phyloP scores from a whole-genome alignment of 2,329 filamentous ascomycete genomes.

The Alternaria gaisen region DNA sequence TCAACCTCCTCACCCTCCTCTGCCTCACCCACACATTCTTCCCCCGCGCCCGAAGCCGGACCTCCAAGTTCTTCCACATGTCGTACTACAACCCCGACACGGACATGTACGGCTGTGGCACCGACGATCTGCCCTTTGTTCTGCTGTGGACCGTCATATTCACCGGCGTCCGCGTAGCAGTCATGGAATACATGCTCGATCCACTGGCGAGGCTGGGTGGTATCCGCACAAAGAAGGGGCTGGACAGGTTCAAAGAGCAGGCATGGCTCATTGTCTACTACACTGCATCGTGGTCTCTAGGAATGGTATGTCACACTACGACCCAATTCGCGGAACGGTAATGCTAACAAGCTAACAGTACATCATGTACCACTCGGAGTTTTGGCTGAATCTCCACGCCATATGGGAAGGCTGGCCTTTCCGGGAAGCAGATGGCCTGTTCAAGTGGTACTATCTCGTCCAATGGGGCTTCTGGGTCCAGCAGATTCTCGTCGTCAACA shows the following conservation, averaged over 20 bases:
- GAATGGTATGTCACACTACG: constrained; percentile 69
- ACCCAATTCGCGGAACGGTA: neutral
- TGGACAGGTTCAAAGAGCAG: constrained; percentile 90
- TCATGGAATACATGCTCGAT: constrained; percentile 86
- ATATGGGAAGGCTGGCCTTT: constrained; percentile 88
- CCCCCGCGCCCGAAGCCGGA: constrained; percentile 78
- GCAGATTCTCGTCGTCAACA: constrained; percentile 91
- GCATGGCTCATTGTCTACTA: constrained; percentile 91
- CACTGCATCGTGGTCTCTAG: constrained; percentile 79
- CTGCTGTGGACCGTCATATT: constrained; percentile 82
- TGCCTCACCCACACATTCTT: constrained; percentile 83
- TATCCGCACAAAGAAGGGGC: constrained; percentile 77
- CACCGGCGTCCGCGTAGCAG: constrained; percentile 82
- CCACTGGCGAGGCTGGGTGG: constrained; percentile 78
- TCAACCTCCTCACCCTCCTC: constrained; percentile 85
- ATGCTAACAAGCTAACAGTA: constrained; percentile 64
- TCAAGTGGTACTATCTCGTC: constrained; percentile 89
- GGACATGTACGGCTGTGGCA: constrained; percentile 77
- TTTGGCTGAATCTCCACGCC: constrained; percentile 77
- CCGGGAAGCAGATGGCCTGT: constrained; percentile 74
- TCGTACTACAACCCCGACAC: constrained; percentile 79
- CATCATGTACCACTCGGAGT: constrained; percentile 78
- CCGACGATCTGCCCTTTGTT: constrained; percentile 81
- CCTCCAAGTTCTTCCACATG: constrained; percentile 86
- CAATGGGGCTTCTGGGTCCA: constrained; percentile 95